Conservation (phyloP, 164 flowering plant species). For the Euptelea pleiosperma region DNA sequence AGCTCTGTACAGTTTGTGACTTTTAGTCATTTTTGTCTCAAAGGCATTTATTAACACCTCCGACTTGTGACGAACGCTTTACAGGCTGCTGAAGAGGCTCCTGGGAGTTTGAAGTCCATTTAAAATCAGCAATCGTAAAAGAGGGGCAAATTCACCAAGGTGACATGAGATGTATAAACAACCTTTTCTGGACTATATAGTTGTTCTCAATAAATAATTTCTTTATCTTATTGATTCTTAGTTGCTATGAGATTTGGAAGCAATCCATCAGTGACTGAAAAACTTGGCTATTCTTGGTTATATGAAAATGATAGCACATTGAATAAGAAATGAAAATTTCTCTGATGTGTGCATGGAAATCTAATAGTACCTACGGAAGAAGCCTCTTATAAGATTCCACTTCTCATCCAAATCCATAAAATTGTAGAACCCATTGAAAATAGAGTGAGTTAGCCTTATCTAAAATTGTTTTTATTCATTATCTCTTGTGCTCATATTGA, state of each 20-base stretch:
- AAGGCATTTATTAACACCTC: background rate
- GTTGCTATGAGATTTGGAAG: background rate
- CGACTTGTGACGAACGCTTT: constrained; percentile 14
- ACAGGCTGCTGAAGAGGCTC: constrained; percentile 43
- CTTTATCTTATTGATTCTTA: background rate
- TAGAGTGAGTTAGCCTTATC: too few relatives aligned
- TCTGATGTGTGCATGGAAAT: too few relatives aligned
- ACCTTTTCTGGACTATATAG: background rate
- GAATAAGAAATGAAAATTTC: background rate
- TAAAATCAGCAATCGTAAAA: constrained; percentile 35
- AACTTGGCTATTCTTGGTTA: background rate
- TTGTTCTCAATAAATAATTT: background rate
- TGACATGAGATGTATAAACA: constrained; percentile 11
- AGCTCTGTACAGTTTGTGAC: background rate
- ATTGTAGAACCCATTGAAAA: too few relatives aligned
- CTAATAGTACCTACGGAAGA: too few relatives aligned
- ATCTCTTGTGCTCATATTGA: too few relatives aligned
- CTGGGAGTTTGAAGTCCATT: constrained; percentile 23
- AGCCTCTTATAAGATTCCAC: too few relatives aligned
- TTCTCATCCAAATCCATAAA: too few relatives aligned
- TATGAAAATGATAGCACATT: background rate
- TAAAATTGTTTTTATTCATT: too few relatives aligned
- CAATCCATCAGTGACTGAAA: background rate
- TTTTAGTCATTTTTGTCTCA: background rate
- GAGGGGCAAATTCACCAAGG: constrained; percentile 40